A percentile compares a stretch with the other conserved stretches of the same genome.
Conservation (phyloP, 768 basidiomycete genomes). For the Cubamyces lactineus region DNA sequence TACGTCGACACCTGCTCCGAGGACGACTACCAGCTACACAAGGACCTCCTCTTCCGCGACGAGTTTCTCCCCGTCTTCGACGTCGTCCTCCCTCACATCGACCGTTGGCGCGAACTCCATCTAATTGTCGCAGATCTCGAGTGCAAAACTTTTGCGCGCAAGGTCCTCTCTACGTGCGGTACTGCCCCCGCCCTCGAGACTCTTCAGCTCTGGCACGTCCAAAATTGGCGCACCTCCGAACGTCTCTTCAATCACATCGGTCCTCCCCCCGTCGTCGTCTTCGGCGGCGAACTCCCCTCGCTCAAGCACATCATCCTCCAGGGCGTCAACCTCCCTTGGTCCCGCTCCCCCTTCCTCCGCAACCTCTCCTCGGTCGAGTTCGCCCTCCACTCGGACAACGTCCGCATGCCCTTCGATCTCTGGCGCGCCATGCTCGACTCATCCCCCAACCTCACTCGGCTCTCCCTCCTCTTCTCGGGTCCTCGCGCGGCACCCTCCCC, state of each 20-base stretch:
- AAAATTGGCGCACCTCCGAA: constrained; percentile 54
- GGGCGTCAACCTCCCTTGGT: constrained; percentile 69
- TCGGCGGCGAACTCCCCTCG: constrained; percentile 53
- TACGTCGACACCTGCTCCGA: constrained; percentile 58
- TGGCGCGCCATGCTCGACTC: constrained; percentile 59
- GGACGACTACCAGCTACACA: constrained; percentile 50
- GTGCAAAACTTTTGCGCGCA: constrained; percentile 59
- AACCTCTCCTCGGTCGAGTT: constrained; percentile 56
- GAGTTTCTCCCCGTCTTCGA: constrained; percentile 49
- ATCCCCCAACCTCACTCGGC: constrained; percentile 50
- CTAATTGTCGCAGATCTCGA: constrained; percentile 61
- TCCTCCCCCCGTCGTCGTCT: constrained; percentile 59
- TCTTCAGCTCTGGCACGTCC: constrained; percentile 67
- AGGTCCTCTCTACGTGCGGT: constrained; percentile 53
- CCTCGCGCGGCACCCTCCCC: constrained; percentile 39
- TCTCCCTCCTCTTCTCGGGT: constrained; percentile 63
- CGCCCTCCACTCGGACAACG: constrained; percentile 61
- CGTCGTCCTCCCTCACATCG: constrained; percentile 44
- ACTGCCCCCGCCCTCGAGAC: constrained; percentile 59
- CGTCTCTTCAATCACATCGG: constrained; percentile 60
- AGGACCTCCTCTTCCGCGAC: constrained; percentile 54
- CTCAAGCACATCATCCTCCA: constrained; percentile 61
- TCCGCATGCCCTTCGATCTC: constrained; percentile 55
- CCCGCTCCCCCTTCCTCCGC: constrained; percentile 55
- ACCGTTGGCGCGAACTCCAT: constrained; percentile 60